These are phyloP conservation scores for Cyclotella atomus DNA, from an alignment of 108 stramenopile genomes.

Conservation along the genomic window DNA sequence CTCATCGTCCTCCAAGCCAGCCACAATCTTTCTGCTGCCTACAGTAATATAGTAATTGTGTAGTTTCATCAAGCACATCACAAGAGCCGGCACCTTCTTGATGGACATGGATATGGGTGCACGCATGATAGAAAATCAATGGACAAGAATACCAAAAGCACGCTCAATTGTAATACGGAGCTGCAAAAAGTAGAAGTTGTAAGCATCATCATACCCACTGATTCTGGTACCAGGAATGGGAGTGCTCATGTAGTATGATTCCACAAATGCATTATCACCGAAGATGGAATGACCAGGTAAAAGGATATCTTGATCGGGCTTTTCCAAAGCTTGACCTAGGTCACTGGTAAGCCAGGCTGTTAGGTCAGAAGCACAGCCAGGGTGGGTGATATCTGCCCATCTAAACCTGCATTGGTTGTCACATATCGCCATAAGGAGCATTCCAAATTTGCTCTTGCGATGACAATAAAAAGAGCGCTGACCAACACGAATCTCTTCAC, in stretches of 20 bases:
- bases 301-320: neutral
- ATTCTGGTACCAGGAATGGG: neutral
- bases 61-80: neutral
- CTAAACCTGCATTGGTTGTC: neutral
- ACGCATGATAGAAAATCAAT: conserved; percentile 1
- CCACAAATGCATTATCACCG: neutral
- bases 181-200: conserved; percentile 49
- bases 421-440: neutral
- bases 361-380: neutral
- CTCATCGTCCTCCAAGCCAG: neutral
- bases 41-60: conserved; percentile 29
- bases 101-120: neutral
- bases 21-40: neutral
- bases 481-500: neutral
- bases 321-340: neutral
- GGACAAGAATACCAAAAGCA: conserved; percentile 40
- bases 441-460: neutral
- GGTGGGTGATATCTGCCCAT: neutral
- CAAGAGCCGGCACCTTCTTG: neutral
- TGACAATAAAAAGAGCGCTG: neutral
- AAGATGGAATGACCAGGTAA: neutral
- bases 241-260: neutral
- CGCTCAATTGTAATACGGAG: conserved; percentile 38
- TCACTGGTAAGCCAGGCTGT: neutral
- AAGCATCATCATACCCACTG: conserved; percentile 24